Evolutionary conservation across 192 early-diverging fungal genomes (phyloP).

Genomic region (Coemansia sp.): DNA sequence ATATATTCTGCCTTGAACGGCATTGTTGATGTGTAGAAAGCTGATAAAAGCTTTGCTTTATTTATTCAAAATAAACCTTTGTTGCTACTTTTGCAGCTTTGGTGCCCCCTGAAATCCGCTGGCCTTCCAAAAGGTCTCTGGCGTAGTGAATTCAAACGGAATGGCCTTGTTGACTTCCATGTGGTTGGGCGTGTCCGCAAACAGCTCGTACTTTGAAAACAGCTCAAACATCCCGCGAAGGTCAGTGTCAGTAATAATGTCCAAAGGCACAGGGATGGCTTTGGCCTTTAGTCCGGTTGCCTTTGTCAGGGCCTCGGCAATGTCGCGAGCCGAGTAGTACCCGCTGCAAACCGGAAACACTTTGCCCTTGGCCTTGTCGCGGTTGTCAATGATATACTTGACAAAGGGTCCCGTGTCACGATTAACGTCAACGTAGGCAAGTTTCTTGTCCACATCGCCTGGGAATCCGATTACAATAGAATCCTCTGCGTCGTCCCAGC

Average conservation of each 20-base stretch:
- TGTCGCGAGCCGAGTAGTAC: constrained; percentile 12
- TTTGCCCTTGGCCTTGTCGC: neutral
- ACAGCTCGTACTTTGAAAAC: constrained; percentile 9
- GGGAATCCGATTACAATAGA: constrained; percentile 2
- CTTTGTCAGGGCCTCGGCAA: constrained; percentile 14
- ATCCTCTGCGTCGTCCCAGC: constrained; percentile 10
- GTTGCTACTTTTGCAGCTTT: neutral
- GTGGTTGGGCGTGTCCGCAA: neutral
- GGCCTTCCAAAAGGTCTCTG: constrained; percentile 12
- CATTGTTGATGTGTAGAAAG: neutral
- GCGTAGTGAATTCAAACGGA: constrained; percentile 4
- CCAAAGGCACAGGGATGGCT: constrained; percentile 3
- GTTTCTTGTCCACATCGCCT: constrained; percentile 6
- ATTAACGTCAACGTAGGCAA: constrained; percentile 9
- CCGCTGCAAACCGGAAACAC: constrained; percentile 14
- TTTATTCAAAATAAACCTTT: neutral
- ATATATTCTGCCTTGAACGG: neutral
- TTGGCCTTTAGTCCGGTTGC: constrained; percentile 7
- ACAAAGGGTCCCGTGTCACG: constrained; percentile 13
- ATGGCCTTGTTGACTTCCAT: constrained; percentile 1
- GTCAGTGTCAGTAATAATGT: neutral
- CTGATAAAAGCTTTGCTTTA: neutral
- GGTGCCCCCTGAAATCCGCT: constrained; percentile 16
- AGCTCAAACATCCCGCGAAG: constrained; percentile 19
- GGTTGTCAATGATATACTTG: constrained; percentile 19